Evolutionary conservation across 78 protist species (phyloP).

Genomic region (Pelomyxa schiedti): DNA sequence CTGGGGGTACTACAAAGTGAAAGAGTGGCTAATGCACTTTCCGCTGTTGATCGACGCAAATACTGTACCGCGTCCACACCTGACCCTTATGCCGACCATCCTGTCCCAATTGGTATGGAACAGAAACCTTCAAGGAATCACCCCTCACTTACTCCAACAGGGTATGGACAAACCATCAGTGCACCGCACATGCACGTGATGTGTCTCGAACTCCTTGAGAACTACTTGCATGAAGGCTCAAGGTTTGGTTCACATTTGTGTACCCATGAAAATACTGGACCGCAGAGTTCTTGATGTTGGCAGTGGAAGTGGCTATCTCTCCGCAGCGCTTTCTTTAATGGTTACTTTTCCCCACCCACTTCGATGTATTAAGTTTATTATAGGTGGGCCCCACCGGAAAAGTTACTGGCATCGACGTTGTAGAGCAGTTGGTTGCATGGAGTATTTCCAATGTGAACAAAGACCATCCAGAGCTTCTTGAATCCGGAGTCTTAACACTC

Average conservation of each 20-base stretch:
- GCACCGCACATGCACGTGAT: constrained; percentile 49
- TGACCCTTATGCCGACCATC: not conserved
- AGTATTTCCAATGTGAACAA: not conserved
- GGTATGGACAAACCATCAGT: constrained; percentile 1
- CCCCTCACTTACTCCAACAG: too few relatives aligned
- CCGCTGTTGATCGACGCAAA: too few relatives aligned
- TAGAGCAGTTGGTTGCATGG: not conserved
- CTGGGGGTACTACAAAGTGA: too few relatives aligned
- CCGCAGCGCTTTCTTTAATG: constrained; percentile 14
- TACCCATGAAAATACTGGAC: not conserved
- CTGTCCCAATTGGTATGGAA: not conserved
- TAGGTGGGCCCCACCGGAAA: too few relatives aligned
- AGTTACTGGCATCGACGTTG: not conserved
- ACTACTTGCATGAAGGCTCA: not conserved
- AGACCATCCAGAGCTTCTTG: not conserved
- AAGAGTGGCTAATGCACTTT: too few relatives aligned
- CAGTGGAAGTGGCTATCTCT: constrained; percentile 21
- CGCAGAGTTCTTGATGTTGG: constrained; percentile 24
- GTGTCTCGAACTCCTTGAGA: constrained; percentile 1
- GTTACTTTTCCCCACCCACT: too few relatives aligned
- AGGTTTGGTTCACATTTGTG: not conserved
- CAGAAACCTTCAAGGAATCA: too few relatives aligned
- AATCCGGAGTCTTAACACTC: not conserved
- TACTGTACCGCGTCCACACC: too few relatives aligned
- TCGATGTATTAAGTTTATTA: too few relatives aligned